A percentile compares a stretch with the other conserved stretches of the same genome.
These are phyloP conservation scores for Graphiopsis chlorocephala DNA, from an alignment of 2,329 filamentous ascomycete genomes.

Conservation along the genomic window DNA sequence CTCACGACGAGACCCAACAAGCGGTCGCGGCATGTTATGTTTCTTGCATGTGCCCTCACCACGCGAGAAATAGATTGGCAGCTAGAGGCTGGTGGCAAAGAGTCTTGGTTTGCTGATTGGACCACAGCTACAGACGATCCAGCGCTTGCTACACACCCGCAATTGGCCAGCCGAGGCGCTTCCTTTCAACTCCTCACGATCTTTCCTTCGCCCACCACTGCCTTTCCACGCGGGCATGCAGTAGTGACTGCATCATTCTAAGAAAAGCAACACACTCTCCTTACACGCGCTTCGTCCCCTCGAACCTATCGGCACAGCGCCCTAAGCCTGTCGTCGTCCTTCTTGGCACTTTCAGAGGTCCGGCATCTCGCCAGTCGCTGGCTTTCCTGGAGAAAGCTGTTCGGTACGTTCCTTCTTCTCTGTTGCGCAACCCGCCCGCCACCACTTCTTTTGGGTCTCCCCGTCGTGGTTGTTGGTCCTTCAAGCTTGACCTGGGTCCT, in stretches of 20 bases:
- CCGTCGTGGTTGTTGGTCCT: constrained; percentile 18
- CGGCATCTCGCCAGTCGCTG: constrained; percentile 33
- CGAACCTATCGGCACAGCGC: constrained; percentile 21
- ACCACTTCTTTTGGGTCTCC: constrained; percentile 19
- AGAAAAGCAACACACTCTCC: constrained; percentile 26
- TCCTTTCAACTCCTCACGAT: constrained; percentile 10
- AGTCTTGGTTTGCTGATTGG: constrained; percentile 15
- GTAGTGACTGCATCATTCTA: constrained; percentile 26
- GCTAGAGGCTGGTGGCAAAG: constrained; percentile 4
- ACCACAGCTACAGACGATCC: constrained; percentile 2
- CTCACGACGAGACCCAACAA: neutral
- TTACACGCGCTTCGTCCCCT: constrained; percentile 17
- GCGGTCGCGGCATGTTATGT: neutral
- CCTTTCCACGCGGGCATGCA: constrained; percentile 28
- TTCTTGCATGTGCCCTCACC: constrained; percentile 3
- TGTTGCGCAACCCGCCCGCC: constrained; percentile 23
- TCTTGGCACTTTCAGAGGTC: constrained; percentile 33
- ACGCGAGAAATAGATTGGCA: neutral
- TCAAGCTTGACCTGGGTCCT: constrained; percentile 11
- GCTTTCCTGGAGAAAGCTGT: constrained; percentile 34
- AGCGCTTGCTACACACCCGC: constrained; percentile 12
- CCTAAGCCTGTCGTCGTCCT: constrained; percentile 26
- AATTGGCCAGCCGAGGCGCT: constrained; percentile 11
- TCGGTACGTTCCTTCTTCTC: constrained; percentile 30
- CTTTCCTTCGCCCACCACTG: constrained; percentile 12